Base-by-base conservation (phyloP, 306 rosid species). In the Calophaca sinica region DNA sequence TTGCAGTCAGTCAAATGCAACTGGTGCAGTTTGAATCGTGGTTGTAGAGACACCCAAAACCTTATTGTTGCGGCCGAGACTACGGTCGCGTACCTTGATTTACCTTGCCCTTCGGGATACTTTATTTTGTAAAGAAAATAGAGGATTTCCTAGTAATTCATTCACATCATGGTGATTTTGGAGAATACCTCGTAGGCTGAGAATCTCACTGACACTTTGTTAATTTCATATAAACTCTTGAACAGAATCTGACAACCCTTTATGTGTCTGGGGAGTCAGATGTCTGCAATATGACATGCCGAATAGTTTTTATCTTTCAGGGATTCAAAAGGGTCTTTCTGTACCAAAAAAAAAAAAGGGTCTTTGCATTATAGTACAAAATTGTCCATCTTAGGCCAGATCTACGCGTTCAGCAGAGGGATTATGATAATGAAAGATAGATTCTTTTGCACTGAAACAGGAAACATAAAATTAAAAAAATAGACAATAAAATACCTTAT, bases 401-500 rank as follows among this genome's bases (percentile, higher is more conserved):
- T 77, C 81, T 49, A 49, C 33, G 0, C 36, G 36, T 33, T 33
- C 36, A 0, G 36, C 36, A 33, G 3, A 33, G 4, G 4, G 4
- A 33, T 33, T 33, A 0, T 42, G 52, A 69, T 29, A 36, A 14
- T 14, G 42, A 60, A 72, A 52, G 5, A 51, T 68, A 65, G 52
- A 69, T 68, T 57, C n/a, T 57, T 61, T 48, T 69, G 74, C 42
- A 54, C 82, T 51, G 67, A 85, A 80, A 81, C 78, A 48, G 82
- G 84, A 84, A 89, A 76, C 60, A 59, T 72, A 69, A 48, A 0
- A 82, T 76, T 36, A 77, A 70, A 49, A 72, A 20, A 38, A 83
- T 77, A 79, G 79, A 77, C 32, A 35, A 70, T 62, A 44, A 46
- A 48, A 36, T 35, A 59, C 70, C 70, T 77, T 73, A 71, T 66